Base-by-base conservation (phyloP, 441 rosid species). In the Gossypium trilobum region DNA sequence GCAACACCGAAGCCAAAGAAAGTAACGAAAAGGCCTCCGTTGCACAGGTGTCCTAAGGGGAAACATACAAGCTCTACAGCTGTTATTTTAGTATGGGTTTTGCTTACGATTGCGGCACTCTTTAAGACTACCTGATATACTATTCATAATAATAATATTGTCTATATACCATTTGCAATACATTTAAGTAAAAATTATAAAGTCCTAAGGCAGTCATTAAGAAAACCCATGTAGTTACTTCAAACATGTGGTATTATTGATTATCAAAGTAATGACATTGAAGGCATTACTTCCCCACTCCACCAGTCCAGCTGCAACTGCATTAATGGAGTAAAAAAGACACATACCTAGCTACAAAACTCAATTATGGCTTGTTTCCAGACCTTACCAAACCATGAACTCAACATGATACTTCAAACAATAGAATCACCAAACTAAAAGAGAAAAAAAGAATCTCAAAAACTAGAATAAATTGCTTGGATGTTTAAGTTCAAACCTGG, bases 21-120 rank as follows among this genome's bases (percentile, higher is more conserved):
- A 48, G 42, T 63, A 59, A 46, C 62, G 57, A 72, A 54, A 70
- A 71, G 57, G 59, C 65, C 76, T 59, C 70, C 75, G 68, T 59
- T 59, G 33, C 73, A 59, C n/a, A 70, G 78, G 22, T 4, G 33
- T 16, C 62, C 33, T 46, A 68, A 59, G 66, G 23, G 2, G 1
- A 61, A 61, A 31, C 48, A 61, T 31, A 31, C 8, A 31, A 31
- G 46, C 5, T 8, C 66, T 60, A 31, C 50, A 39, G 78, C 73
- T 62, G 79, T 20, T 31, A 55, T 61, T 19, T 4, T 5, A 19
- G 13, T 46, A 46, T 13, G 51, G 51, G 16, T 46, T 46, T 2
- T 46, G 51, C 51, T 7, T 10, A 46, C 51, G n/a, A 13, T 13
- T 46, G 51, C 51, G 5, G 1, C 51, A 11, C 51, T 46, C 51